These are phyloP conservation scores for Colletotrichum tabaci DNA, from an alignment of 2,329 filamentous ascomycete genomes.

Conservation along the genomic window DNA sequence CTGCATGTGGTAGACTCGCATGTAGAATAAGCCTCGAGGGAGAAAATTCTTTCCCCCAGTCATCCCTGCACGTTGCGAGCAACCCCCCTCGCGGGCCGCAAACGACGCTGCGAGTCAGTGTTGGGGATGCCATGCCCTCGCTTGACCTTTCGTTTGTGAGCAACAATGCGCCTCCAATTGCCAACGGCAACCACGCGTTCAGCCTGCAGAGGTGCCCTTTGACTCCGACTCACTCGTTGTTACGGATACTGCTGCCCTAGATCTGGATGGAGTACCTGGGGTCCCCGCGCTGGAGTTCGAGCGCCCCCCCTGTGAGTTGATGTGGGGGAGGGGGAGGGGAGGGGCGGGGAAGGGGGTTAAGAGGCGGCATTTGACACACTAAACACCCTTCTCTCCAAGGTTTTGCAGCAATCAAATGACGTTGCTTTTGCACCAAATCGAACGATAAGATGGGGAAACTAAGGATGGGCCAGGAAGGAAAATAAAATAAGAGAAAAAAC, in stretches of 20 bases:
- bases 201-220: too few species aligned
- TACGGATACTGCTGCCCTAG: not conserved
- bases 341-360: not conserved
- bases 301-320: not conserved
- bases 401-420: conserved; percentile 33
- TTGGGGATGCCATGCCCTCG: not conserved
- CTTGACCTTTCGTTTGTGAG: not conserved
- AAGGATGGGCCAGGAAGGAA: too few species aligned
- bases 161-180: conserved; percentile 29
- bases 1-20: too few species aligned
- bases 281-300: conserved; percentile 30
- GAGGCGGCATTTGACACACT: conserved; percentile 33
- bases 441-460: not conserved
- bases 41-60: conserved; percentile 4
- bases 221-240: too few species aligned
- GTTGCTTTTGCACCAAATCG: conserved; percentile 21
- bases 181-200: conserved; percentile 5
- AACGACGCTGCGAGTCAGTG: conserved; percentile 23
- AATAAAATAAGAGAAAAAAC: too few species aligned
- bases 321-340: conserved; percentile 6
- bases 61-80: conserved; percentile 18
- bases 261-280: conserved; percentile 26
- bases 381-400: conserved; percentile 17
- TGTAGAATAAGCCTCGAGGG: not conserved
- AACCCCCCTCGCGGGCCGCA: not conserved